These are phyloP conservation scores for Ophiostoma populinum DNA, from an alignment of 2,329 filamentous ascomycete species.

Conservation along the genomic window DNA sequence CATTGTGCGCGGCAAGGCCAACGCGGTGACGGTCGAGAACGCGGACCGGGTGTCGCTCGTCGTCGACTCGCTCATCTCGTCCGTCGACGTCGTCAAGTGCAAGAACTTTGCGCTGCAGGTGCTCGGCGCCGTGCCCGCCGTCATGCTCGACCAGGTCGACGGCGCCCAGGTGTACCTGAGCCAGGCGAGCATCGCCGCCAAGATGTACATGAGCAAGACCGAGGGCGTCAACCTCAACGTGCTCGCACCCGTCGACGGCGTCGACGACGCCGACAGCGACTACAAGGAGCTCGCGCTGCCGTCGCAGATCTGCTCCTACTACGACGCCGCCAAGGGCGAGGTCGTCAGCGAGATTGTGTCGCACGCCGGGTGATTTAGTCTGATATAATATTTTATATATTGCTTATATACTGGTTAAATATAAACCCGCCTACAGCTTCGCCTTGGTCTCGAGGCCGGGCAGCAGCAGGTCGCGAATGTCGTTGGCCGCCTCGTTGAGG, in stretches of 20 bases:
- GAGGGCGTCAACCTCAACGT: constrained; percentile 77
- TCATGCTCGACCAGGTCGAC: constrained; percentile 87
- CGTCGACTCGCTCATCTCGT: constrained; percentile 76
- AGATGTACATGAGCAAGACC: constrained; percentile 82
- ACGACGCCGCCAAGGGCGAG: constrained; percentile 50
- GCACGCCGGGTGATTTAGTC: constrained; percentile 64
- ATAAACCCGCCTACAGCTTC: constrained; percentile 48
- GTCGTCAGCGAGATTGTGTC: constrained; percentile 89
- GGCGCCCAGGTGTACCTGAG: constrained; percentile 75
- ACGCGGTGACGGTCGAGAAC: constrained; percentile 93
- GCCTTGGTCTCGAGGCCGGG: constrained; percentile 71
- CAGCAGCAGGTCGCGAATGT: constrained; percentile 73
- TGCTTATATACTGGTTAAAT: background rate
- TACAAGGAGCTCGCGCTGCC: constrained; percentile 77
- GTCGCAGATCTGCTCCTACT: constrained; percentile 71
- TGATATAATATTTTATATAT: background rate
- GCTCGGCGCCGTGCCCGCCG: constrained; percentile 66
- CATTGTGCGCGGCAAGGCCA: constrained; percentile 81
- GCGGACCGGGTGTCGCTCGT: constrained; percentile 69
- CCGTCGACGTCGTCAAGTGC: constrained; percentile 88
- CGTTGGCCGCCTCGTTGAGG: constrained; percentile 79
- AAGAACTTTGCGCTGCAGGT: constrained; percentile 92
- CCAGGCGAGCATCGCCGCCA: constrained; percentile 58
- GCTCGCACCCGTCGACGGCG: constrained; percentile 44
- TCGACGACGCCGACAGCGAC: constrained; percentile 64